Conservation (phyloP, 495 filamentous ascomycete species). For the Saxispiralis lemnorum region DNA sequence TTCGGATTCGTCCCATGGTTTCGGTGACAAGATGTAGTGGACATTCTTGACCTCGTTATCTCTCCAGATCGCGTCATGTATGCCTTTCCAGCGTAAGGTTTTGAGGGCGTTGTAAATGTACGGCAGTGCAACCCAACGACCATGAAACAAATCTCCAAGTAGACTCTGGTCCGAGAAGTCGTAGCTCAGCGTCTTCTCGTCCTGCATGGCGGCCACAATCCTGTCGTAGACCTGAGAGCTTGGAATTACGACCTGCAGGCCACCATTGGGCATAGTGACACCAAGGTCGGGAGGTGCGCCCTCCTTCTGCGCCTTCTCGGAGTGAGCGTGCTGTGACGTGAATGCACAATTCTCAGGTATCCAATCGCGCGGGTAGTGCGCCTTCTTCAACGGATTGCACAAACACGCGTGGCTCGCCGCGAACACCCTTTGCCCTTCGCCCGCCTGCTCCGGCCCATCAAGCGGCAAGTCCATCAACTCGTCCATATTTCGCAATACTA, state of each 20-base stretch:
- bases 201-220: conserved; percentile 34
- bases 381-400: conserved; percentile 59
- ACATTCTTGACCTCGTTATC: conserved; percentile 62
- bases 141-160: conserved; percentile 45
- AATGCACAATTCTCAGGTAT: conserved; percentile 57
- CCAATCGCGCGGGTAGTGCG: conserved; percentile 63
- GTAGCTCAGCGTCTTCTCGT: conserved; percentile 31
- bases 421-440: conserved; percentile 44
- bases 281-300: conserved; percentile 35
- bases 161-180: conserved; percentile 65
- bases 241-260: conserved; percentile 56
- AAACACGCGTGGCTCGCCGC: conserved; percentile 62
- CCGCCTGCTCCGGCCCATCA: conserved; percentile 34
- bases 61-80: conserved; percentile 56
- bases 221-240: conserved; percentile 34
- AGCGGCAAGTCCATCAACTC: conserved; percentile 63
- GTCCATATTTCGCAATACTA: conserved; percentile 64
- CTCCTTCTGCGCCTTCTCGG: conserved; percentile 36
- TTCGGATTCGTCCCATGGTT: conserved; percentile 55
- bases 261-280: conserved; percentile 54
- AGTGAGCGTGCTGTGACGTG: conserved; percentile 46
- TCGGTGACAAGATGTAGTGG: conserved; percentile 63
- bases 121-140: conserved; percentile 54
- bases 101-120: conserved; percentile 75
- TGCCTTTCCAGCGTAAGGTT: conserved; percentile 48